These are phyloP conservation scores for Colletotrichum eremochloae DNA, from an alignment of 2,329 filamentous ascomycete species.

Conservation along the genomic window DNA sequence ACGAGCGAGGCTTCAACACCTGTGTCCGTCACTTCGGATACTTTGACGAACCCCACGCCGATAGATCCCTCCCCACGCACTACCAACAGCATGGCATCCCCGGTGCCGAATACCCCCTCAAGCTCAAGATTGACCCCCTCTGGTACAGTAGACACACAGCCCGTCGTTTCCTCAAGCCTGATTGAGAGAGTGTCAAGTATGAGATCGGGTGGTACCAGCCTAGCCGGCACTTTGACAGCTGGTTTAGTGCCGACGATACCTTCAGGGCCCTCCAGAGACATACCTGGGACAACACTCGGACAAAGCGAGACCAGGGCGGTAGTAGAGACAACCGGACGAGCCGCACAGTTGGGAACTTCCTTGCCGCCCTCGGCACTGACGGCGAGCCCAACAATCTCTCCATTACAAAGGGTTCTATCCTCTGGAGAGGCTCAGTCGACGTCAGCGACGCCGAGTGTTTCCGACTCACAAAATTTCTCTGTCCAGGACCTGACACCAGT, in stretches of 20 bases:
- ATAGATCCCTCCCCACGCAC: not conserved
- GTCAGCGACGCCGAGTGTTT: not conserved
- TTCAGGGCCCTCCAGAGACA: not conserved
- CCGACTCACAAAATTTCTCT: not conserved
- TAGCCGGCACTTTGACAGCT: not conserved
- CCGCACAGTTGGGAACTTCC: not conserved
- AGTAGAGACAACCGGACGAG: not conserved
- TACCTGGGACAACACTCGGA: not conserved
- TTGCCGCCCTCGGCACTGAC: not conserved
- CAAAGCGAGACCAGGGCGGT: not conserved
- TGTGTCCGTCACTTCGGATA: not conserved
- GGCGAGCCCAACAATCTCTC: not conserved
- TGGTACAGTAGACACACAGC: not conserved
- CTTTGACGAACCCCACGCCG: not conserved
- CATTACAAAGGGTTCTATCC: not conserved
- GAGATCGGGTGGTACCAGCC: not conserved
- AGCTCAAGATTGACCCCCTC: not conserved
- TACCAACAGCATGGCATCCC: not conserved
- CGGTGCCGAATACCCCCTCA: not conserved
- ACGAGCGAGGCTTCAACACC: not conserved
- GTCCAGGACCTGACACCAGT: not conserved
- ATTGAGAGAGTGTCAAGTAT: not conserved
- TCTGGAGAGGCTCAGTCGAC: not conserved
- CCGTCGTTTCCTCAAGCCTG: not conserved
- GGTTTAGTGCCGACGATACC: not conserved